Base-by-base conservation (phyloP, 148 eudicot genomes). In the Rhododendron vialii region DNA sequence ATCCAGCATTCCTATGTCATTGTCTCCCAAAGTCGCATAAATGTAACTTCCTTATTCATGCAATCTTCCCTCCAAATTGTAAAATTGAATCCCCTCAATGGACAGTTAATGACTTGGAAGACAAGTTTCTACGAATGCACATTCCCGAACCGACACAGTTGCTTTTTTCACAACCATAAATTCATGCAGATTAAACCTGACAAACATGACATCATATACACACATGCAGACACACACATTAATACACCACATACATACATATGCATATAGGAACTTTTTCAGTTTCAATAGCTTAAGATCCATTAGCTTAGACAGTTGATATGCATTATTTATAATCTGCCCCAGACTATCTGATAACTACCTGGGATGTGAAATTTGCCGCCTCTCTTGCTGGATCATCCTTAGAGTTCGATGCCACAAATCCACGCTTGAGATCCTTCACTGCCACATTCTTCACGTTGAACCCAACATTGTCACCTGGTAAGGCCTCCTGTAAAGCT, bases 371-470 rank as follows among this genome's bases (percentile, higher is more conserved):
- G 84, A 82, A 82, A n/a, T 63, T 82, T 5, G 84, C 84, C 0
- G 84, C 84, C 38, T 63, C 84, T 30, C 47, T 82, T 47, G 84
- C 84, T 0, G 84, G 84, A 43, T 82, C 84, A 63, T 82, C 84
- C 84, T 82, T 82, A 4, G 84, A 63, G 75, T 82, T 82, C 2
- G 84, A 82, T 63, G 84, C 84, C 3, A 82, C 76, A 24, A 15
- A 63, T 0, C 84, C 84, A 82, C 84, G 84, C 84, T 82, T 82
- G 84, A 82, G 84, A 82, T 82, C 84, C 84, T 82, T 82, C 75
- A 63, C 84, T 0, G 76, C 84, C 9, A 82, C 84, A 63, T 82
- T 82, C 84, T 82, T 63, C 33, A 63, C 84, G 14, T 63, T 82
- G 51, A 82, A 82, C 51, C 84, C 84, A 0, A 82, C 84, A 63